Conservation (phyloP, 306 rosid genomes). For the Arachis stenosperma region DNA sequence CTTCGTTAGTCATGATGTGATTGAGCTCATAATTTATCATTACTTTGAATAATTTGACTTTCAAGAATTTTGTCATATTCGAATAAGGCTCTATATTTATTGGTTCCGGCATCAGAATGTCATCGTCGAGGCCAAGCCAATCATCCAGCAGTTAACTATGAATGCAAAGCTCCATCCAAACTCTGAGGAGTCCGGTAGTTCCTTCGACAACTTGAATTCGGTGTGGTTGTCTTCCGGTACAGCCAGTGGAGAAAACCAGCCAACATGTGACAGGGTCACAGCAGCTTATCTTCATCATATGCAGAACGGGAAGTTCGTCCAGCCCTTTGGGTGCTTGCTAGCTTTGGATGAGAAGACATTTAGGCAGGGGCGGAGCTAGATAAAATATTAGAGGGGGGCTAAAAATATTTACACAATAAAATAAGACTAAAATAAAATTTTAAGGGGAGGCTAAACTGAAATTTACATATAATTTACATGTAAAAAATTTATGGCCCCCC, state of each 20-base stretch:
- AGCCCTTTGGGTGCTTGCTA: conserved; percentile 82
- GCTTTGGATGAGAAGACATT: conserved; percentile 81
- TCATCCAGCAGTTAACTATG: conserved; percentile 66
- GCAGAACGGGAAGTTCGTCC: conserved; percentile 81
- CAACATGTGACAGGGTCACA: conserved; percentile 70
- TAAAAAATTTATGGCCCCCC: no score
- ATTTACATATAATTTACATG: no score
- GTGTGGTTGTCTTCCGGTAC: conserved; percentile 54
- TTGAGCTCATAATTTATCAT: conserved; percentile 11
- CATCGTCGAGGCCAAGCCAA: conserved; percentile 68
- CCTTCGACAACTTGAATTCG: conserved; percentile 81
- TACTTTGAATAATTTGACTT: no score
- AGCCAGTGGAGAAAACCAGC: conserved; percentile 48
- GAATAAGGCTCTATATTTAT: background rate
- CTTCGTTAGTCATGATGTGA: background rate
- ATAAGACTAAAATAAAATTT: no score
- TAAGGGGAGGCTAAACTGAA: no score
- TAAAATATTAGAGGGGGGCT: no score
- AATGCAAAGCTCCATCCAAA: conserved; percentile 82
- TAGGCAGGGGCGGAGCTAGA: no score
- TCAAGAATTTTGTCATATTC: no score
- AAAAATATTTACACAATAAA: no score
- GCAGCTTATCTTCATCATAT: conserved; percentile 77
- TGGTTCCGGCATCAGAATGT: conserved; percentile 55
- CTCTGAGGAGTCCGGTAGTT: conserved; percentile 74